These are phyloP conservation scores for Aspergillus homomorphus DNA, from an alignment of 495 filamentous ascomycete genomes.

Conservation along the genomic window DNA sequence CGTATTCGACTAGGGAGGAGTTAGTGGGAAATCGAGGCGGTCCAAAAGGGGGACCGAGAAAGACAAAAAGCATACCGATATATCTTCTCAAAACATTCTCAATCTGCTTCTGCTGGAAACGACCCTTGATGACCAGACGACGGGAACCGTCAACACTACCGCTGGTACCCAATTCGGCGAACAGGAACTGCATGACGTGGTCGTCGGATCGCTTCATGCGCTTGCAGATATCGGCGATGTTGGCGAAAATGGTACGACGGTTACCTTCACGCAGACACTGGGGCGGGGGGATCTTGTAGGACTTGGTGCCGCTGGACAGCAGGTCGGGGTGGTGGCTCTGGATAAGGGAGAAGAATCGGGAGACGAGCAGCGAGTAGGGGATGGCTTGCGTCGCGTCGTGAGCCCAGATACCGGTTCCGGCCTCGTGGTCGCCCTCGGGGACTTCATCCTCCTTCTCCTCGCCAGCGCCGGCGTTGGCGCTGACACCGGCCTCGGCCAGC, in stretches of 20 bases:
- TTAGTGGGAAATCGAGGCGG: conserved; percentile 15
- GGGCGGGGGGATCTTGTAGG: conserved; percentile 98
- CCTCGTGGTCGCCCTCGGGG: conserved; percentile 72
- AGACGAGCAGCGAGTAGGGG: conserved; percentile 78
- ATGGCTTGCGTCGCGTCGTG: conserved; percentile 74
- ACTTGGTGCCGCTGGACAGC: conserved; percentile 78
- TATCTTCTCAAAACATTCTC: conserved; percentile 93
- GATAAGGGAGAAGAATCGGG: conserved; percentile 88
- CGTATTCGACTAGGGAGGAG: conserved; percentile 74
- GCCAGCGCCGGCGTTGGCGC: conserved; percentile 53
- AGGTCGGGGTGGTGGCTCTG: conserved; percentile 94
- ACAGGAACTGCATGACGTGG: conserved; percentile 94
- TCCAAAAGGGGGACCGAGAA: background rate
- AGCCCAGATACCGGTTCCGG: conserved; percentile 91
- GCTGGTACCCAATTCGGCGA: conserved; percentile 95
- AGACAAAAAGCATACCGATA: conserved; percentile 65
- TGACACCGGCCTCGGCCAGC: conserved; percentile 69
- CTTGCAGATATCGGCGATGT: conserved; percentile 88
- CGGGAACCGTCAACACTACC: conserved; percentile 89
- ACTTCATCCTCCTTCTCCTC: conserved; percentile 51
- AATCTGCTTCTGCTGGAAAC: conserved; percentile 97
- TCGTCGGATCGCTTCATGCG: conserved; percentile 97
- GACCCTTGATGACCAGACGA: conserved; percentile 95
- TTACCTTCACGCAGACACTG: conserved; percentile 99
- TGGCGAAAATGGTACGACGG: conserved; percentile 99